phyloP scores from a whole-genome alignment of 768 basidiomycete species.

The Lactarius vividus region DNA sequence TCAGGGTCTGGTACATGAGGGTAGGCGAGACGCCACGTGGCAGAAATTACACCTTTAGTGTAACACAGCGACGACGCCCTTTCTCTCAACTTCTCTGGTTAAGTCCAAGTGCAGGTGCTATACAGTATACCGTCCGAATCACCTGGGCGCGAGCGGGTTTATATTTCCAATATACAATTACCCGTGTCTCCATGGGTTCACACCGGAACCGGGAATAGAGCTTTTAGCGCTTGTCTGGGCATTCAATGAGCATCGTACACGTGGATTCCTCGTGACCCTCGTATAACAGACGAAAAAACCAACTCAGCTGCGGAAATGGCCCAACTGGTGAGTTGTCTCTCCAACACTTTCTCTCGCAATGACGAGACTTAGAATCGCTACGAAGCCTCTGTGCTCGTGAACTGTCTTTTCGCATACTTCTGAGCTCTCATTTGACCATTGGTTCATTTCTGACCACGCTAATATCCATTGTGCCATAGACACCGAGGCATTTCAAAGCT shows the following conservation, averaged over 20 bases:
- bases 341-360: not conserved
- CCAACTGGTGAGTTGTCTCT: slow-evolving; percentile 30
- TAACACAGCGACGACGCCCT: too few relatives aligned
- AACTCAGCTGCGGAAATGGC: slow-evolving; percentile 56
- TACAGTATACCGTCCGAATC: not conserved
- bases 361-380: not conserved
- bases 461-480: slow-evolving; percentile 2
- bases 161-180: not conserved
- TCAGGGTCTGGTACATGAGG: not conserved
- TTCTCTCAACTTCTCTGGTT: too few relatives aligned
- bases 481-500: not conserved
- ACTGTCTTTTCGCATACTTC: slow-evolving; percentile 57
- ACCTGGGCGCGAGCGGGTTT: too few relatives aligned
- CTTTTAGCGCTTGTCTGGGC: not conserved
- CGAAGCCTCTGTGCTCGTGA: slow-evolving; percentile 71
- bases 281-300: too few relatives aligned
- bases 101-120: too few relatives aligned
- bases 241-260: not conserved
- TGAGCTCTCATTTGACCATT: slow-evolving; percentile 16
- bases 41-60: not conserved
- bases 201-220: too few relatives aligned
- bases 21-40: not conserved
- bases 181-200: not conserved
- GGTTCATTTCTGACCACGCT: not conserved
- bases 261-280: not conserved